Evolutionary conservation across 352 stramenopile genomes (phyloP).

Genomic region (Pythium dissimile): DNA sequence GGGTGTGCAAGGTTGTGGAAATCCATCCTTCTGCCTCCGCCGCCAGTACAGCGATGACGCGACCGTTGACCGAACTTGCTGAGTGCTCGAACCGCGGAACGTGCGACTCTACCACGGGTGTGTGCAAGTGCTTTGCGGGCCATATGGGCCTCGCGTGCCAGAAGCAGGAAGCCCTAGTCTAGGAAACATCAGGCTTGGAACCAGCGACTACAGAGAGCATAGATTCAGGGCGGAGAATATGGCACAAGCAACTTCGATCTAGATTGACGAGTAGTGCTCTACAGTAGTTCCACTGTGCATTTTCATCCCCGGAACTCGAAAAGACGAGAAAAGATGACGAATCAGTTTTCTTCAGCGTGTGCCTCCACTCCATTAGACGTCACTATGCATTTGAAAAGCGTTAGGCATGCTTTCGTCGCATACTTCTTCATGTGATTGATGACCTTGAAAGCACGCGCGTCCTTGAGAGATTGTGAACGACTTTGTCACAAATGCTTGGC

Average conservation of each 20-base stretch:
- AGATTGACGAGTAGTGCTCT: too few species aligned
- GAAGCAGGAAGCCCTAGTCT: slow-evolving; percentile 48
- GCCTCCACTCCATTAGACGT: too few species aligned
- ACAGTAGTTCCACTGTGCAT: slow-evolving; percentile 4
- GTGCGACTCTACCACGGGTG: slow-evolving; percentile 50
- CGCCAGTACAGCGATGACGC: not conserved
- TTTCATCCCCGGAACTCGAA: not conserved
- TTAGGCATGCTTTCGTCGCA: too few species aligned
- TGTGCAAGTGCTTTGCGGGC: slow-evolving; percentile 61
- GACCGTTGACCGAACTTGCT: slow-evolving; percentile 40
- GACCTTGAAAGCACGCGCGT: slow-evolving; percentile 40
- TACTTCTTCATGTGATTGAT: not conserved
- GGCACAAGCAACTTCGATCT: too few species aligned
- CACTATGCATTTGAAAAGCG: too few species aligned
- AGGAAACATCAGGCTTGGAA: not conserved
- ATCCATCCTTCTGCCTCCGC: not conserved
- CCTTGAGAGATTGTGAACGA: slow-evolving; percentile 42
- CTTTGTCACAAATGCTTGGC: slow-evolving; percentile 45
- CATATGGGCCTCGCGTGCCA: slow-evolving; percentile 78
- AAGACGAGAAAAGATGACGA: too few species aligned
- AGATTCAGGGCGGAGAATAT: too few species aligned
- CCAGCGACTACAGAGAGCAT: too few species aligned
- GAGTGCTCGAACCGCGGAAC: slow-evolving; percentile 60
- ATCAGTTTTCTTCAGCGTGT: too few species aligned
- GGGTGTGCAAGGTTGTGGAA: slow-evolving; percentile 30